Evolutionary conservation across 257 asterid genomes (phyloP), one percentile per base, ranked within the genome.

Genomic region (Mentha longifolia): DNA sequence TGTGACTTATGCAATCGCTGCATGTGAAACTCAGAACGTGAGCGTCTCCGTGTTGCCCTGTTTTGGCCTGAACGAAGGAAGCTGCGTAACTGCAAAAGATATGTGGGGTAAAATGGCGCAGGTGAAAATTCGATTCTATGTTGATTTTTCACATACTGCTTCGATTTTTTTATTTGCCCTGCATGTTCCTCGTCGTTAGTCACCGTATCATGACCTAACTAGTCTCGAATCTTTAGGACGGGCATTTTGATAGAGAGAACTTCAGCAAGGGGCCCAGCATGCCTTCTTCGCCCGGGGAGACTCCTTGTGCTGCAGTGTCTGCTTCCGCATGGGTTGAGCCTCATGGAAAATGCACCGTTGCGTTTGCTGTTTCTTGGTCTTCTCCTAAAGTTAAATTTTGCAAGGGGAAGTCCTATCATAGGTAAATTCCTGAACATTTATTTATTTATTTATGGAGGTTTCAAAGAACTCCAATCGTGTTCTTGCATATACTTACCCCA

Each of bases 271-370:
- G 97, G 33, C 86, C 90, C 55, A 90, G 91, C 84, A 81, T 92
- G 90, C 82, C 97, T 8, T 92, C 99, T 37, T 89, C 96, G 49
- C 89, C 92, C 57, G 98, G 99, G 65, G 99, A 95, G 54, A 85
- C 97, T 14, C 76, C 71, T 39, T 95, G 99, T 83, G 98, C 99
- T 35, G 99, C 97, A n/a, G 98, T 95, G 67, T 85, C 95, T 68
- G 99, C 99, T 73, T 82, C 97, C 7, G 68, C 98, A 9, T 95
- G 99, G 98, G 99, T 95, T 9, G 99, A 92, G 75, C 92, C 99
- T 70, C 92, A 95, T 71, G 99, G 99, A 58, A 92, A 92, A 80
- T 87, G 95, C 87, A 90, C 97, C 8, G 79, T 95, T 68, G 92
- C 98, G 47, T 95, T 95, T 73, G 78, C 99, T 43, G 85, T 95